Conservation (phyloP, 257 asterid genomes). For the Rhazya stricta region DNA sequence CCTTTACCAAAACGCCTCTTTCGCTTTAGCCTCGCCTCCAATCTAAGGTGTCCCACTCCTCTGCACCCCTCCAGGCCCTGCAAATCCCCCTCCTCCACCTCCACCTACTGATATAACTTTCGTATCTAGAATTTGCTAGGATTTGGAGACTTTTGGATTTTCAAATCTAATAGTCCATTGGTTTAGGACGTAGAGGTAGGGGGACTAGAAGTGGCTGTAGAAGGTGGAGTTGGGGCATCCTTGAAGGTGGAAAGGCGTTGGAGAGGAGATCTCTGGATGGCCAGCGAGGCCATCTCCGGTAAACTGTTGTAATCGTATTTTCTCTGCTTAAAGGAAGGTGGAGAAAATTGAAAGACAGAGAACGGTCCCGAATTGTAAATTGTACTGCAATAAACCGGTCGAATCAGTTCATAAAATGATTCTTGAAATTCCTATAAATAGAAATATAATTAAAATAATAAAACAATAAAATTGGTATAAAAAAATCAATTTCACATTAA, state of each 20-base stretch:
- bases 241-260: constrained; percentile 78
- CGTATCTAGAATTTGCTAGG: too few relatives aligned
- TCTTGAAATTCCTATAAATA: background rate
- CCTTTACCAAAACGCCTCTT: constrained; percentile 96
- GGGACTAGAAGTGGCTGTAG: constrained; percentile 27
- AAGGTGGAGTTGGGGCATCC: constrained; percentile 15
- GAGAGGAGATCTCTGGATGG: constrained; percentile 50
- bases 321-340: background rate
- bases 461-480: too few relatives aligned
- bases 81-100: constrained; percentile 55
- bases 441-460: background rate
- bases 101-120: constrained; percentile 62
- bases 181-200: constrained; percentile 21
- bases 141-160: too few relatives aligned
- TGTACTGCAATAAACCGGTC: background rate
- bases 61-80: constrained; percentile 90
- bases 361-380: too few relatives aligned
- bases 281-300: constrained; percentile 20
- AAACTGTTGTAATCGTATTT: too few relatives aligned
- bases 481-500: background rate
- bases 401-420: background rate
- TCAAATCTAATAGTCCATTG: too few relatives aligned
- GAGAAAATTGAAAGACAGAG: background rate
- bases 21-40: constrained; percentile 78
- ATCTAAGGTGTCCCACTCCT: constrained; percentile 93